Percentiles rank a stretch among this genome's conserved stretches.
Evolutionary conservation across 768 basidiomycete species (phyloP).

Genomic region (Xerocomus brunneocitrinus): DNA sequence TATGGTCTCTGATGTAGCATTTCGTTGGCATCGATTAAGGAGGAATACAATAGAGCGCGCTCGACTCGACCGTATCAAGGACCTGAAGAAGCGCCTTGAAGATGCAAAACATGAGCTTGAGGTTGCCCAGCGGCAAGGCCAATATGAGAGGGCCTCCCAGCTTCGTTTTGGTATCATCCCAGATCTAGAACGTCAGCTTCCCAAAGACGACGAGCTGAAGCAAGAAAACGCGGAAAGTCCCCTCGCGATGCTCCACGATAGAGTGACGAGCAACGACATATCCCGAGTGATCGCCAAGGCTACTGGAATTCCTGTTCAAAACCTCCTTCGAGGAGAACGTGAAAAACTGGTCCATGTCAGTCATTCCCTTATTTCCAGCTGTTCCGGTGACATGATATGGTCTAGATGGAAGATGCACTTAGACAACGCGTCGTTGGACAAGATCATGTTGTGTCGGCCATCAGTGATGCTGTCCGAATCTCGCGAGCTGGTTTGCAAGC

Average conservation of each 20-base stretch:
- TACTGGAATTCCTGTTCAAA: slow-evolving; percentile 89
- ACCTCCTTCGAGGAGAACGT: slow-evolving; percentile 81
- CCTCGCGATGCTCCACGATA: slow-evolving; percentile 71
- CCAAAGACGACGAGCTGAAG: slow-evolving; percentile 43
- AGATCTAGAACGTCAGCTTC: slow-evolving; percentile 68
- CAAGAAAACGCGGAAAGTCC: slow-evolving; percentile 41
- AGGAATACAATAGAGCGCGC: slow-evolving; percentile 47
- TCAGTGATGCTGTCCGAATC: slow-evolving; percentile 88
- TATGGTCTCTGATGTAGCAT: slow-evolving; percentile 16
- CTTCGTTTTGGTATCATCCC: slow-evolving; percentile 84
- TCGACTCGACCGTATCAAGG: slow-evolving; percentile 64
- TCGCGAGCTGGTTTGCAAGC: slow-evolving; percentile 89
- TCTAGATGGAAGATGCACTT: slow-evolving; percentile 83
- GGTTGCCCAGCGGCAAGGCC: slow-evolving; percentile 84
- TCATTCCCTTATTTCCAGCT: slow-evolving; percentile 7
- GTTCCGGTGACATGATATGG: slow-evolving; percentile 2
- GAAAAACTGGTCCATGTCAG: slow-evolving; percentile 85
- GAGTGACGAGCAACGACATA: slow-evolving; percentile 87
- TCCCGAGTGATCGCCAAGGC: slow-evolving; percentile 82
- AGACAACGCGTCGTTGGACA: slow-evolving; percentile 81
- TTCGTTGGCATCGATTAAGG: not conserved
- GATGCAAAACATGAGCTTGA: slow-evolving; percentile 83
- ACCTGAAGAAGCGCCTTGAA: slow-evolving; percentile 70
- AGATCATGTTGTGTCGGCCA: slow-evolving; percentile 78
- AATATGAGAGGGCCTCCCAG: slow-evolving; percentile 79